Evolutionary conservation across 164 flowering plant genomes (phyloP).

Genomic region (Dillenia suffruticosa): DNA sequence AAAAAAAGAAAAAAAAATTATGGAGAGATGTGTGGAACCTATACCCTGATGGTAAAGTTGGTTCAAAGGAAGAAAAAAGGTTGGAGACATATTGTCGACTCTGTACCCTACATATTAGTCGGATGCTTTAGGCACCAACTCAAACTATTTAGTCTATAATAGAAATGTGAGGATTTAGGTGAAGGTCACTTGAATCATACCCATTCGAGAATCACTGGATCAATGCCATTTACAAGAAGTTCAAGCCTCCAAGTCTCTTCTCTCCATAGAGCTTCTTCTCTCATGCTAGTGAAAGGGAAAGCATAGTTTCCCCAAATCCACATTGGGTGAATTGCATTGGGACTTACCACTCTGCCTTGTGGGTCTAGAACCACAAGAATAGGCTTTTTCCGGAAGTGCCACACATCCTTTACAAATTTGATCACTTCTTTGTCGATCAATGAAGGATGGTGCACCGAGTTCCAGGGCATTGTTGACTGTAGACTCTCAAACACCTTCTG

Average conservation of each 20-base stretch:
- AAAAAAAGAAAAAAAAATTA: neutral
- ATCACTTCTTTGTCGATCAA: slow-evolving; percentile 27
- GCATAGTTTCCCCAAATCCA: slow-evolving; percentile 54
- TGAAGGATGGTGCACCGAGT: slow-evolving; percentile 32
- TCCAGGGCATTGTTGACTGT: slow-evolving; percentile 45
- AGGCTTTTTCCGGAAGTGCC: slow-evolving; percentile 45
- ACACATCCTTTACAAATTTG: slow-evolving; percentile 32
- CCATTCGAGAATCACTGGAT: slow-evolving; percentile 35
- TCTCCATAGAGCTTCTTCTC: slow-evolving; percentile 42
- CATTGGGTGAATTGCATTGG: slow-evolving; percentile 55
- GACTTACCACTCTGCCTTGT: slow-evolving; percentile 33
- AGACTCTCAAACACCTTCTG: slow-evolving; percentile 24
- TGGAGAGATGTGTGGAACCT: neutral
- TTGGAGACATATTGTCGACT: neutral
- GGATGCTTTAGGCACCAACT: neutral
- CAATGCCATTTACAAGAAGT: slow-evolving; percentile 39
- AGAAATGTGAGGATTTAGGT: neutral
- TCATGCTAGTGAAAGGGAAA: slow-evolving; percentile 40
- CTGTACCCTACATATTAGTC: neutral
- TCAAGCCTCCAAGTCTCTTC: slow-evolving; percentile 45
- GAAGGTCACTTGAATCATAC: slow-evolving; percentile 16
- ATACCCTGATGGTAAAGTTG: neutral
- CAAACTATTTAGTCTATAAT: neutral
- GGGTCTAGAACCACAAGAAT: slow-evolving; percentile 50
- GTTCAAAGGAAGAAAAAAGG: neutral